Conservation (phyloP, 208 protist species). For the Trypanosoma caninum region DNA sequence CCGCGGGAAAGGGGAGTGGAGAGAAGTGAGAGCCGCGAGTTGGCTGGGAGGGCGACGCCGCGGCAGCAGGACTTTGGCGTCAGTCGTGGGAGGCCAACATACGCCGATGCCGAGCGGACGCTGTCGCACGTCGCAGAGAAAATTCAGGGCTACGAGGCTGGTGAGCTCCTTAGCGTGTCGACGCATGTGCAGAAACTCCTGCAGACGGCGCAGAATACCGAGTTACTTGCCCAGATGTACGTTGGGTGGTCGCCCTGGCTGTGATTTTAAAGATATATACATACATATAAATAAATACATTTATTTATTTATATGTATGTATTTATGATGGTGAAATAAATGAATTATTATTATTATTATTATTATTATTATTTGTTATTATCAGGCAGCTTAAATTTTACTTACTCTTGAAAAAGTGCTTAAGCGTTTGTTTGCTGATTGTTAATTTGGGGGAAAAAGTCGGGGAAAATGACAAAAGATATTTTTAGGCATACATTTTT, state of each 20-base stretch:
- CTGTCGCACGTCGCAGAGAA: conserved; percentile 84
- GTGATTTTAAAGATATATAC: conserved; percentile 15
- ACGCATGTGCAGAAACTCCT: conserved; percentile 72
- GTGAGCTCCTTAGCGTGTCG: conserved; percentile 53
- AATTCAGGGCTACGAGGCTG: conserved; percentile 71
- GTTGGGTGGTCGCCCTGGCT: conserved; percentile 86
- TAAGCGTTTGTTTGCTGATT: no score
- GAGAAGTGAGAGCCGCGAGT: background rate
- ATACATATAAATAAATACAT: background rate
- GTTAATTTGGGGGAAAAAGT: no score
- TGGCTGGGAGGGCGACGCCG: background rate
- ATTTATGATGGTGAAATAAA: background rate
- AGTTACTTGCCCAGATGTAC: conserved; percentile 65
- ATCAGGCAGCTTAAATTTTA: no score
- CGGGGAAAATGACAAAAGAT: background rate
- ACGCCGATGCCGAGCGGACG: conserved; percentile 69
- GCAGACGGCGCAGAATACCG: conserved; percentile 60
- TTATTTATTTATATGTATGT: background rate
- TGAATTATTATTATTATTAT: conserved; percentile 13
- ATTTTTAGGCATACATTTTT: background rate
- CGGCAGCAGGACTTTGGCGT: conserved; percentile 26
- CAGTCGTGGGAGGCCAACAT: conserved; percentile 25
- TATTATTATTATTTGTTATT: conserved; percentile 5
- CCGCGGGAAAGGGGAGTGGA: conserved; percentile 10
- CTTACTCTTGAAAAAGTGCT: no score